These are phyloP conservation scores for Zelonia costaricensis DNA, from an alignment of 208 protist genomes.

Conservation along the genomic window DNA sequence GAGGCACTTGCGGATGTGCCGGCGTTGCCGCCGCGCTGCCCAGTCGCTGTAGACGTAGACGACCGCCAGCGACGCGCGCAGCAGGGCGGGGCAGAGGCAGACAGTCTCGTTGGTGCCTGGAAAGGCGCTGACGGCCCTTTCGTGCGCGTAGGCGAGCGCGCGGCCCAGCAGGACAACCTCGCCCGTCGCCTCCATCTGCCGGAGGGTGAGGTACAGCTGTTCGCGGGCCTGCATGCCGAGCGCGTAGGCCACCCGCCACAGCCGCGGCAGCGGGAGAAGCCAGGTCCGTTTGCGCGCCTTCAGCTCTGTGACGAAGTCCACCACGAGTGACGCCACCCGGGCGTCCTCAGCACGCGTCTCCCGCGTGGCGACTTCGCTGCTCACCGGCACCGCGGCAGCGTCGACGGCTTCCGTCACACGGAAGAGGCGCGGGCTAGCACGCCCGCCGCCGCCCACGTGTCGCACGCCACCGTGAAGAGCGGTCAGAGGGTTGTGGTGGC, in stretches of 20 bases:
- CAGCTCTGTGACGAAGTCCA: constrained; percentile 24
- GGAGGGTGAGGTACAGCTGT: constrained; percentile 23
- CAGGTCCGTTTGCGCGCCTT: constrained; percentile 21
- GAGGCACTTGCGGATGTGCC: constrained; percentile 19
- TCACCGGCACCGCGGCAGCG: too few relatives aligned
- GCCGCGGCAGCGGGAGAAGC: constrained; percentile 13
- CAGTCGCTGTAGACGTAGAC: constrained; percentile 13
- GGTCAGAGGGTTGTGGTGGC: too few relatives aligned
- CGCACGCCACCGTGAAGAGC: too few relatives aligned
- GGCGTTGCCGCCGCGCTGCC: constrained; percentile 7
- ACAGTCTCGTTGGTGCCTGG: constrained; percentile 16
- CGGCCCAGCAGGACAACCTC: constrained; percentile 16
- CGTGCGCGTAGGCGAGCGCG: constrained; percentile 10
- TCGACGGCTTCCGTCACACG: not conserved
- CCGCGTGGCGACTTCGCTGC: too few relatives aligned
- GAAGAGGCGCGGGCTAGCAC: constrained; percentile 11
- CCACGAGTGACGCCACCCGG: not conserved
- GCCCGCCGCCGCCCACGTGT: too few relatives aligned
- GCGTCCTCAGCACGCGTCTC: constrained; percentile 3
- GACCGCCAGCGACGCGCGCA: constrained; percentile 11
- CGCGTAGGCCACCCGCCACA: constrained; percentile 20
- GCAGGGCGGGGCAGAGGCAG: constrained; percentile 15
- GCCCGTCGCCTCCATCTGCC: constrained; percentile 23
- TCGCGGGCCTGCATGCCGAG: constrained; percentile 18
- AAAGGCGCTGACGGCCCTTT: not conserved